Evolutionary conservation across 2,329 filamentous ascomycete species (phyloP).

Genomic region (Ophiostoma tasmaniense): DNA sequence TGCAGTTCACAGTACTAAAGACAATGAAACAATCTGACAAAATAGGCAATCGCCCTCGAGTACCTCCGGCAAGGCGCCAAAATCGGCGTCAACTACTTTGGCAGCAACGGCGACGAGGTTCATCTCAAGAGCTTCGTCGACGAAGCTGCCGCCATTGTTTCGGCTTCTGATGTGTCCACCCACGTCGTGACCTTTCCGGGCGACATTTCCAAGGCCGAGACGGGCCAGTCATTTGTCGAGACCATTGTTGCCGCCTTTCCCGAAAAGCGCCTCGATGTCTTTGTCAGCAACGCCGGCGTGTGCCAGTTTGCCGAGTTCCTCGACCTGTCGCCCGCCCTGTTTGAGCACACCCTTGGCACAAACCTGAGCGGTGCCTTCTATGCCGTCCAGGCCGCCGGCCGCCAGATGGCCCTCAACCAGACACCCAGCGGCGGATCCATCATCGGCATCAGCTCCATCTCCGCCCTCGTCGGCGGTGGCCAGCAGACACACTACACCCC

Average conservation of each 20-base stretch:
- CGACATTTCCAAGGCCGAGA: constrained; percentile 16
- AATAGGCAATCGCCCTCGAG: constrained; percentile 18
- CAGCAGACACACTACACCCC: constrained; percentile 64
- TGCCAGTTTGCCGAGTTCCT: constrained; percentile 86
- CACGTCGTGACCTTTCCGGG: constrained; percentile 12
- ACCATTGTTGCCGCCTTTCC: constrained; percentile 22
- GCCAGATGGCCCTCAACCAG: constrained; percentile 63
- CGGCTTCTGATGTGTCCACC: neutral
- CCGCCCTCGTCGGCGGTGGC: constrained; percentile 55
- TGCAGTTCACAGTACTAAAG: neutral
- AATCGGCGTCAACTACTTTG: constrained; percentile 18
- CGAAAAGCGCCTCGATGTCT: constrained; percentile 55
- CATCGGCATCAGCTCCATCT: constrained; percentile 40
- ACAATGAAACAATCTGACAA: neutral
- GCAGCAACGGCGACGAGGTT: constrained; percentile 15
- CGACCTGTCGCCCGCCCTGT: constrained; percentile 60
- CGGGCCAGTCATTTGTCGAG: constrained; percentile 13
- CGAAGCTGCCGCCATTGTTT: constrained; percentile 11
- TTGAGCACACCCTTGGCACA: constrained; percentile 62
- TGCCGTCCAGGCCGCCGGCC: constrained; percentile 72
- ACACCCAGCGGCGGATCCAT: constrained; percentile 66
- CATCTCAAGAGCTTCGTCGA: constrained; percentile 14
- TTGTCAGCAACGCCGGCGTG: constrained; percentile 81
- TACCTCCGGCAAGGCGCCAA: constrained; percentile 19
- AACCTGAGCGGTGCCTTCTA: constrained; percentile 89